Evolutionary conservation across 208 protist genomes (phyloP).

Genomic region (Acanthamoeba triangularis): DNA sequence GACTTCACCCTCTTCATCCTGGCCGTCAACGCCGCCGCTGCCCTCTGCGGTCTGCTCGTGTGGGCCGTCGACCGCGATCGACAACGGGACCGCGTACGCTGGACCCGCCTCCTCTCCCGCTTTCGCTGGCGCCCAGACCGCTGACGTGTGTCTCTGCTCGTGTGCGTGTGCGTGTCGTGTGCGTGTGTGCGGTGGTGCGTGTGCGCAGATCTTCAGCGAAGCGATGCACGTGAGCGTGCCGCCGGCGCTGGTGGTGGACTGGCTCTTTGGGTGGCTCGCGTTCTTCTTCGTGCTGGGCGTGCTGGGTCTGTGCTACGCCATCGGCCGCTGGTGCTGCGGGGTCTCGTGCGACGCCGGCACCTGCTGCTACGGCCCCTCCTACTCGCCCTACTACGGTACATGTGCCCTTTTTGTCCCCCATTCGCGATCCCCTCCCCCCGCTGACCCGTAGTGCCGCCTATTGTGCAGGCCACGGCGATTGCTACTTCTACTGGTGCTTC

Average conservation of each 20-base stretch:
- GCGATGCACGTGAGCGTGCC: neutral
- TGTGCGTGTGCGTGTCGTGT: neutral
- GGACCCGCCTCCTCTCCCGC: too few species aligned
- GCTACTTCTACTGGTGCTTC: constrained; percentile 20
- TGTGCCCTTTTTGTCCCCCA: too few species aligned
- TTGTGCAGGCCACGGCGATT: constrained; percentile 27
- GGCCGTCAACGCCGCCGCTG: neutral
- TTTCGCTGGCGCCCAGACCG: too few species aligned
- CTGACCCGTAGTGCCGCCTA: too few species aligned
- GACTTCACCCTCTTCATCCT: constrained; percentile 53
- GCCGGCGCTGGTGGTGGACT: constrained; percentile 51
- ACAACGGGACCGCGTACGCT: neutral
- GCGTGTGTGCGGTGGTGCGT: neutral
- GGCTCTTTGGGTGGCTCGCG: constrained; percentile 41
- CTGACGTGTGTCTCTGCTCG: neutral
- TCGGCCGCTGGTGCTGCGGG: constrained; percentile 10
- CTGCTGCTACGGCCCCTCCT: neutral
- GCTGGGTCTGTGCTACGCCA: constrained; percentile 1
- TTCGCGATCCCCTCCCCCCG: too few species aligned
- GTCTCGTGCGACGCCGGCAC: neutral
- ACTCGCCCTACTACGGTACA: constrained; percentile 43
- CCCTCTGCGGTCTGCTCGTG: constrained; percentile 44
- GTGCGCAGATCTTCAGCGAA: neutral
- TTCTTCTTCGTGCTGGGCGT: constrained; percentile 67
- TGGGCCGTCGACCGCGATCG: constrained; percentile 30